Conservation (phyloP, 2,329 filamentous ascomycete species). For the Periconia sp. region DNA sequence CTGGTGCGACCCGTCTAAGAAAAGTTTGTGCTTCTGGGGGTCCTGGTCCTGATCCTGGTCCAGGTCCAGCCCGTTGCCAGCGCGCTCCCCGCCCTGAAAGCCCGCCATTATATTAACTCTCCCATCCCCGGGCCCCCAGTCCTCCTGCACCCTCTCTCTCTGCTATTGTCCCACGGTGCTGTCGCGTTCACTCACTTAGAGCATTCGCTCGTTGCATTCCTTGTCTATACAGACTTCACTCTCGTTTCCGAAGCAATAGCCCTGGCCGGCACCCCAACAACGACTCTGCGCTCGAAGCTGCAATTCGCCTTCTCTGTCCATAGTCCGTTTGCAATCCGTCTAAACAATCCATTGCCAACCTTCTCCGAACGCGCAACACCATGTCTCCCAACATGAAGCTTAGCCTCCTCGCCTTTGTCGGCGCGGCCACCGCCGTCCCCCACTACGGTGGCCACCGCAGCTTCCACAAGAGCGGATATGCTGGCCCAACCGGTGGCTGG, state of each 20-base stretch:
- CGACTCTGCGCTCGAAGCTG: constrained; percentile 48
- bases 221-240: constrained; percentile 42
- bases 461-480: constrained; percentile 36
- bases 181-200: constrained; percentile 46
- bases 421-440: constrained; percentile 43
- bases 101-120: constrained; percentile 35
- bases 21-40: constrained; percentile 23
- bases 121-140: constrained; percentile 25
- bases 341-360: neutral
- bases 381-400: constrained; percentile 47
- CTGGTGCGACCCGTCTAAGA: constrained; percentile 29
- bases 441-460: constrained; percentile 37
- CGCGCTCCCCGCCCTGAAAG: constrained; percentile 12
- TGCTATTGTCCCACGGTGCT: constrained; percentile 36
- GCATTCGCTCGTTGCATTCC: constrained; percentile 51
- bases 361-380: constrained; percentile 11
- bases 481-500: constrained; percentile 42
- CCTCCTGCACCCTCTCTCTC: constrained; percentile 29
- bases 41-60: constrained; percentile 24
- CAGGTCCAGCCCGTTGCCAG: constrained; percentile 21
- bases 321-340: no score
- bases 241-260: constrained; percentile 46
- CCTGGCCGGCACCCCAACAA: constrained; percentile 50
- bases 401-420: constrained; percentile 51
- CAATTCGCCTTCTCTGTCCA: constrained; percentile 25